A percentile compares a stretch with the other conserved stretches of the same genome.
Evolutionary conservation across 495 filamentous ascomycete species (phyloP).

Genomic region (Letharia columbiana): DNA sequence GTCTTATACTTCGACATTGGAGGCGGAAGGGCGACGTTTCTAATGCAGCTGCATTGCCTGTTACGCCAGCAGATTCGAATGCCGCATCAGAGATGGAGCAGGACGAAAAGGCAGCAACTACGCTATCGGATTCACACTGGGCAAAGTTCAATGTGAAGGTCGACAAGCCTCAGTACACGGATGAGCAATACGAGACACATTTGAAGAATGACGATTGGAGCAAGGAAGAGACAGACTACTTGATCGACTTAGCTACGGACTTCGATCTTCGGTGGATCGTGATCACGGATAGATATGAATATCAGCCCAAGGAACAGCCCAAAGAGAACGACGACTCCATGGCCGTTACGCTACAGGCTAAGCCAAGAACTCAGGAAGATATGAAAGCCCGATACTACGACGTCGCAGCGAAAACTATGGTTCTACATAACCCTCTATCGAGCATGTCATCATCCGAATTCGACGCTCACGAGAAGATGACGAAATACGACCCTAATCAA

Average conservation of each 20-base stretch:
- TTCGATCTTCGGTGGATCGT: slow-evolving; percentile 83
- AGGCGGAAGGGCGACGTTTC: slow-evolving; percentile 21
- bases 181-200: slow-evolving; percentile 74
- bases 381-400: slow-evolving; percentile 86
- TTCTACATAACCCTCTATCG: slow-evolving; percentile 67
- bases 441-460: slow-evolving; percentile 82
- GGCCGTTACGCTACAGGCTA: slow-evolving; percentile 40
- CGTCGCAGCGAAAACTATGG: slow-evolving; percentile 76
- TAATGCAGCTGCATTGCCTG: slow-evolving; percentile 20
- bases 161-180: slow-evolving; percentile 65
- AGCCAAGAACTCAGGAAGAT: slow-evolving; percentile 68
- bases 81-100: slow-evolving; percentile 36
- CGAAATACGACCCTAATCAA: slow-evolving; percentile 68
- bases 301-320: slow-evolving; percentile 38
- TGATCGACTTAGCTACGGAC: slow-evolving; percentile 62
- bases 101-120: slow-evolving; percentile 34
- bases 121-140: slow-evolving; percentile 47
- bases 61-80: slow-evolving; percentile 33
- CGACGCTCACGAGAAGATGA: slow-evolving; percentile 69
- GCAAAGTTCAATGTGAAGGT: slow-evolving; percentile 78
- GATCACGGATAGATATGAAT: slow-evolving; percentile 92
- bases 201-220: slow-evolving; percentile 72
- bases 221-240: slow-evolving; percentile 85
- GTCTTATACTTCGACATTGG: slow-evolving; percentile 56
- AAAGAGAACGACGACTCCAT: slow-evolving; percentile 29